These are phyloP conservation scores for Paxillus ammoniavirescens DNA, from an alignment of 768 basidiomycete genomes.

Conservation along the genomic window DNA sequence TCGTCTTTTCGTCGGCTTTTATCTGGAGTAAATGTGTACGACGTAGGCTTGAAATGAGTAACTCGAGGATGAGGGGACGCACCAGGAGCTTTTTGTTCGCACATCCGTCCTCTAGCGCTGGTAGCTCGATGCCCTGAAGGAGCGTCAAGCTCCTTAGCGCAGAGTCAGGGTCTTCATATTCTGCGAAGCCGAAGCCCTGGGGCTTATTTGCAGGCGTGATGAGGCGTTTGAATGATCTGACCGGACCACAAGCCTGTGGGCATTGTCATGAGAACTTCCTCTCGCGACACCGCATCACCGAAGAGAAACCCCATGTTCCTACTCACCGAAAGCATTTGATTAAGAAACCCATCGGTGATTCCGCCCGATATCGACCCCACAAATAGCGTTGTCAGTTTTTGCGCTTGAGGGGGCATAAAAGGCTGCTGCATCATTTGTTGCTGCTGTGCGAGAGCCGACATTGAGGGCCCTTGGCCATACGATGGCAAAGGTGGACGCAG, in stretches of 20 bases:
- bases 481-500: constrained; percentile 85
- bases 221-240: constrained; percentile 89
- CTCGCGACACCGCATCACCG: neutral
- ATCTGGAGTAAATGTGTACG: constrained; percentile 50
- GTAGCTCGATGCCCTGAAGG: constrained; percentile 62
- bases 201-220: constrained; percentile 92
- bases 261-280: neutral
- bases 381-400: constrained; percentile 76
- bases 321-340: constrained; percentile 71
- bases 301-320: constrained; percentile 21
- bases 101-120: constrained; percentile 58
- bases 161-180: constrained; percentile 91
- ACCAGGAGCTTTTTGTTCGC: constrained; percentile 68
- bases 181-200: constrained; percentile 96
- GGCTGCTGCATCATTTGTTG: constrained; percentile 61
- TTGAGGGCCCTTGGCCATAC: constrained; percentile 90
- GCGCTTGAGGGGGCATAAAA: constrained; percentile 62
- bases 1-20: constrained; percentile 96
- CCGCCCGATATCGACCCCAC: constrained; percentile 96
- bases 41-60: constrained; percentile 38
- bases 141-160: constrained; percentile 74
- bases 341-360: constrained; percentile 80
- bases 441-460: constrained; percentile 87
- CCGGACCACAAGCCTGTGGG: constrained; percentile 82
- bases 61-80: constrained; percentile 35